Conservation (phyloP, 768 basidiomycete species). For the Boletus reticuloceps region DNA sequence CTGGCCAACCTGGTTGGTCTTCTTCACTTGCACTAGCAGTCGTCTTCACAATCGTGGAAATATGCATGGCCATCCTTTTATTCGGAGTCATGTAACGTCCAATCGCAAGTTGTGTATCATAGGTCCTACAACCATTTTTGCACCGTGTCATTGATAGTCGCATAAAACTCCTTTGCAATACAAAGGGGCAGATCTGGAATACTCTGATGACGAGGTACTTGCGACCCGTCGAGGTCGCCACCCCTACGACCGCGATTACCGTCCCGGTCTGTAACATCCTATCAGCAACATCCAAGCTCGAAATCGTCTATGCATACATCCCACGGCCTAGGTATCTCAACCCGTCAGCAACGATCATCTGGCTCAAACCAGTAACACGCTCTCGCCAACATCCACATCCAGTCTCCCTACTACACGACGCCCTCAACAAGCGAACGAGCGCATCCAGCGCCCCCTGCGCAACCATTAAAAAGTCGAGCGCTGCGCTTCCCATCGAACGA, state of each 20-base stretch:
- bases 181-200: conserved; percentile 64
- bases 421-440: no score
- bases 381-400: conserved; percentile 72
- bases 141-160: conserved; percentile 70
- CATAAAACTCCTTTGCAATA: conserved; percentile 83
- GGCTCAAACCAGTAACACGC: not conserved
- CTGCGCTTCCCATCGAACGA: conserved; percentile 80
- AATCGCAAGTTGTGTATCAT: not conserved
- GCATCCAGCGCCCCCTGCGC: conserved; percentile 59
- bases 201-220: conserved; percentile 76
- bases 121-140: conserved; percentile 36
- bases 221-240: conserved; percentile 67
- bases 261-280: conserved; percentile 65
- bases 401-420: conserved; percentile 59
- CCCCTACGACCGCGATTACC: conserved; percentile 78
- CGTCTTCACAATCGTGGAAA: no score
- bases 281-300: not conserved
- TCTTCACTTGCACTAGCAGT: no score
- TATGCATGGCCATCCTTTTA: no score
- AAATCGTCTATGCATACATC: conserved; percentile 64
- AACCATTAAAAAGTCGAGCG: conserved; percentile 78
- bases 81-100: no score
- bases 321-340: conserved; percentile 55
- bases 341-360: not conserved
- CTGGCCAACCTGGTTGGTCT: no score